A percentile compares a stretch with the other conserved stretches of the same genome.
Evolutionary conservation across 2,329 filamentous ascomycete genomes (phyloP).

Genomic region (Hypoxylon sp.): DNA sequence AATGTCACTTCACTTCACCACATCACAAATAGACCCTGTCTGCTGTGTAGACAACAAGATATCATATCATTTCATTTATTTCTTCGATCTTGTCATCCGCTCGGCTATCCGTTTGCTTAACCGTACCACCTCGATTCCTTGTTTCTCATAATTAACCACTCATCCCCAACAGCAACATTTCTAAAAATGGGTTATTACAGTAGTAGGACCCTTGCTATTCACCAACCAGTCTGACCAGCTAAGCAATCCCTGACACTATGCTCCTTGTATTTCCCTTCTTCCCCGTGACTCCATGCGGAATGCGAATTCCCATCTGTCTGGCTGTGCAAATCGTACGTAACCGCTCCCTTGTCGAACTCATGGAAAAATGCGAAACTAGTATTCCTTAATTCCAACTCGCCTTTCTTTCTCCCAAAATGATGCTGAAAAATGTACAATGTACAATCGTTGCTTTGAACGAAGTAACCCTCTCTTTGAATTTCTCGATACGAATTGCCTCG

Average conservation of each 20-base stretch:
- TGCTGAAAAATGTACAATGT: conserved; percentile 12
- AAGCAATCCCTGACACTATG: not conserved
- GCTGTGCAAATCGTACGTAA: conserved; percentile 8
- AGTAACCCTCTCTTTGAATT: conserved; percentile 7
- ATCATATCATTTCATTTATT: conserved; percentile 5
- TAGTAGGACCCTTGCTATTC: not conserved
- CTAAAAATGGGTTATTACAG: not conserved
- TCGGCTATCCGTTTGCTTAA: conserved; percentile 8
- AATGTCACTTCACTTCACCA: not conserved
- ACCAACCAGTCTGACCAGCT: conserved; percentile 32
- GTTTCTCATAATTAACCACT: not conserved
- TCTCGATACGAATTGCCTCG: conserved; percentile 6
- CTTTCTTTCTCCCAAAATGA: conserved; percentile 8
- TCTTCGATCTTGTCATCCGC: conserved; percentile 16
- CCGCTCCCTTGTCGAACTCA: not conserved
- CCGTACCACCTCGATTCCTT: not conserved
- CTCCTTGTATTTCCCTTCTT: not conserved
- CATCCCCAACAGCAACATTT: not conserved
- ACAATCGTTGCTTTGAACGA: conserved; percentile 42
- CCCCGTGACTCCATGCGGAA: conserved; percentile 35
- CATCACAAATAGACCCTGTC: not conserved
- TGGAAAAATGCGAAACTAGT: not conserved
- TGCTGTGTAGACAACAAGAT: not conserved
- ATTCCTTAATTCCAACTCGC: conserved; percentile 5
- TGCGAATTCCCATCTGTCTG: conserved; percentile 32